A percentile compares a stretch with the other conserved stretches of the same genome.
phyloP scores from a whole-genome alignment of 805 yeast species.

The Wickerhamomyces strasburgensis region DNA sequence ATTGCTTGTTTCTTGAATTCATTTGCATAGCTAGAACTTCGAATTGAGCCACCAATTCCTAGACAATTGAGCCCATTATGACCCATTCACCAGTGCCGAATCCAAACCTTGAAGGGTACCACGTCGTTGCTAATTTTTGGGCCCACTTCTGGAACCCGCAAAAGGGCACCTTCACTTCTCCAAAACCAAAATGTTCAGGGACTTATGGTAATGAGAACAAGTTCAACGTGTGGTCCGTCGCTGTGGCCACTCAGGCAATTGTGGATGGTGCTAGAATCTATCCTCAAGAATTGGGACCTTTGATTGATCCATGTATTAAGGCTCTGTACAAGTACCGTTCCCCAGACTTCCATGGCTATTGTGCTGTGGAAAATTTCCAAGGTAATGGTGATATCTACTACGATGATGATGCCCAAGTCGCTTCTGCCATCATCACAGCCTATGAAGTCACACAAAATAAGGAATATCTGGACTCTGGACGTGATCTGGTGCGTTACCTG shows the following conservation, averaged over 20 bases:
- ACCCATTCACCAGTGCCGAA: constrained; percentile 13
- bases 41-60: no score
- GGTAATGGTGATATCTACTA: constrained; percentile 63
- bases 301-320: constrained; percentile 47
- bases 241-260: constrained; percentile 61
- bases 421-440: constrained; percentile 58
- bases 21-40: no score
- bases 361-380: constrained; percentile 57
- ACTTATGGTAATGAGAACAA: constrained; percentile 45
- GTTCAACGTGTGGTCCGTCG: constrained; percentile 64
- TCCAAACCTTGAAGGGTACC: constrained; percentile 24
- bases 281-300: constrained; percentile 47
- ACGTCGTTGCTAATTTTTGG: constrained; percentile 20
- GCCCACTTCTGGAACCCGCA: constrained; percentile 20
- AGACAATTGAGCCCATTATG: no score
- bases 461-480: constrained; percentile 47
- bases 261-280: constrained; percentile 54
- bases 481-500: constrained; percentile 53
- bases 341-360: constrained; percentile 47
- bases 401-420: constrained; percentile 75
- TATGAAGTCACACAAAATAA: constrained; percentile 61
- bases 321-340: constrained; percentile 49
- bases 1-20: no score
- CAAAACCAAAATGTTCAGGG: constrained; percentile 32
- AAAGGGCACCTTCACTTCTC: constrained; percentile 21